Evolutionary conservation across 768 basidiomycete genomes (phyloP), one percentile per base, ranked within the genome.

Genomic region (Cyathus striatus): DNA sequence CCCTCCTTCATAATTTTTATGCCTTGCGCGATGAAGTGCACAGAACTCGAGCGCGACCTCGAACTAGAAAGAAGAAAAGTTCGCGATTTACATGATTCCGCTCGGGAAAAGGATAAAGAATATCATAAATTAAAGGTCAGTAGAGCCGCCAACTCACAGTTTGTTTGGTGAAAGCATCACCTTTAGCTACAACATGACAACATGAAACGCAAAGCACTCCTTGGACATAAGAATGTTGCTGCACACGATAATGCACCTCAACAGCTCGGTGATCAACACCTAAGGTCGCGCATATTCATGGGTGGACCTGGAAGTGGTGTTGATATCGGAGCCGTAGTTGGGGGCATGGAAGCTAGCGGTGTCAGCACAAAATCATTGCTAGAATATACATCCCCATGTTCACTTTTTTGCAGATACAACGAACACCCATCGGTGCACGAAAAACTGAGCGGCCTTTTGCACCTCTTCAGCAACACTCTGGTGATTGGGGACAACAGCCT

Each of bases 101-200:
- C 83, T 2, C 75, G 80, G 52, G 88, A 90, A 53, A 73, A 81
- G 52, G 90, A 91, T 48, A 90, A 85, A 54, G 90, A 91, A 54
- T 92, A 91, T 54, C 85, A 86, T 43, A 90, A 88, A 56, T 75
- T 92, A 30, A 92, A 91, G 73, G 90, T 79, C 22, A 35, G n/a
- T 5, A 33, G 23, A 40, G 22, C 42, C 23, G 9, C 36, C n/a
- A 9, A 7, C 6, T 9, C 36, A n/a, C 26, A 1, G 16, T 25
- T 5, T n/a, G 14, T 23, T 35, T 36, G 32, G 26, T 9, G 32
- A 17, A 21, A 16, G 32, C 32, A 21, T 35, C 41, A 22, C 41
- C 40, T 6, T 40, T 9, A 33, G 89, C 66, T 65, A 32, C 86
- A 89, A 52, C 77, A 84, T 47, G 90, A 92, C 57, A 89, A 86